These are phyloP conservation scores for Chaetomium sp. DNA, from an alignment of 2,329 filamentous ascomycete genomes.

Conservation along the genomic window DNA sequence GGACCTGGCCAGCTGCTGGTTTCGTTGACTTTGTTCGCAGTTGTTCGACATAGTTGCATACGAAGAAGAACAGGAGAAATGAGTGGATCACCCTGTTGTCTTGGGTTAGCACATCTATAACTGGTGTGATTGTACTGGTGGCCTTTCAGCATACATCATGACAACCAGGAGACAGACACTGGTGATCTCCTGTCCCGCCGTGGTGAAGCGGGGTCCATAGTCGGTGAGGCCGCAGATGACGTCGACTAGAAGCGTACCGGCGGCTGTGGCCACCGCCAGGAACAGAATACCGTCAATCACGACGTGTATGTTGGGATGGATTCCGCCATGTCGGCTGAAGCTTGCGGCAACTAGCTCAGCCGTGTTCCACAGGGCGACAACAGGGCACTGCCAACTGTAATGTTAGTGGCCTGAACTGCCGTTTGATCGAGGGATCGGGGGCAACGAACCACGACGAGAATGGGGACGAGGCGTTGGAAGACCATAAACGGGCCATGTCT, in stretches of 20 bases:
- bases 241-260: constrained; percentile 13
- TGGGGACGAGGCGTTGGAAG: constrained; percentile 4
- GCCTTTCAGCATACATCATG: constrained; percentile 14
- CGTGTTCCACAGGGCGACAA: constrained; percentile 13
- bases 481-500: neutral
- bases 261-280: constrained; percentile 3
- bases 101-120: neutral
- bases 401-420: neutral
- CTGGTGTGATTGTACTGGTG: neutral
- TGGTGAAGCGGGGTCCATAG: neutral
- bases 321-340: constrained; percentile 7
- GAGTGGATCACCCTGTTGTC: constrained; percentile 17
- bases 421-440: neutral
- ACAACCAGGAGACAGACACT: constrained; percentile 10
- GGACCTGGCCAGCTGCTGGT: neutral
- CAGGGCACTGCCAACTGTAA: constrained; percentile 8
- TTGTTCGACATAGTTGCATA: constrained; percentile 13
- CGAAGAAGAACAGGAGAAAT: constrained; percentile 17
- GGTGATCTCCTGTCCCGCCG: constrained; percentile 9
- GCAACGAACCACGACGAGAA: constrained; percentile 13
- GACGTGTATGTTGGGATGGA: constrained; percentile 14
- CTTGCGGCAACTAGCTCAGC: constrained; percentile 14
- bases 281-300: constrained; percentile 13
- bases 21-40: neutral
- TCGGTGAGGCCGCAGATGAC: constrained; percentile 13